Evolutionary conservation across 352 stramenopile genomes (phyloP), one percentile per base, ranked within the genome.

Genomic region (Elongisporangium prolatum): DNA sequence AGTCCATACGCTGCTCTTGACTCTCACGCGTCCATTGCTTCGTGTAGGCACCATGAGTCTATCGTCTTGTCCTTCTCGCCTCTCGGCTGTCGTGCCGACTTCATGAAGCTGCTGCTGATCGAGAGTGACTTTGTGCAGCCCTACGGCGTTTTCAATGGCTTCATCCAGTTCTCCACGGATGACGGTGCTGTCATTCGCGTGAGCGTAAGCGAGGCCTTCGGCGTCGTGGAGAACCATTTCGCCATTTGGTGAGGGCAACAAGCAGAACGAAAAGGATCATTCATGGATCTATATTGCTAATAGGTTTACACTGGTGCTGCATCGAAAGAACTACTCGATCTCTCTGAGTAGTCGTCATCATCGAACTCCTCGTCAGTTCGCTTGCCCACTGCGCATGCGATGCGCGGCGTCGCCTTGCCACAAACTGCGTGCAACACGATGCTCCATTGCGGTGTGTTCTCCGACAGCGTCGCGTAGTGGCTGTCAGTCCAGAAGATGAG

Each of bases 341-440:
- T 9, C 28, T 40, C 28, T 9, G 1, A 13, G 5, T 40, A 5
- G 8, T 9, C 14, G 28, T 40, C 28, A 9, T 40, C 28, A 40
- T 40, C 28, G 28, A 40, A 40, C 4, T 14, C 4, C 9, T 40
- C 28, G 28, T 40, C 28, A 5, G 28, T 40, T 40, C 28, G 22
- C 52, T 72, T 69, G 60, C 67, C 69, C 11, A 75, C 54, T 2
- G 77, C 74, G 22, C 74, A 85, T 2, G 74, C 69, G 44, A 85
- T 68, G 24, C 73, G 70, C 25, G 72, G 68, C n/a, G 68, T 75
- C 60, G 47, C 62, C 34, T 56, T 61, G 24, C 66, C 64, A 48
- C 68, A 83, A 17, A 77, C 66, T 8, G 63, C 71, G 56, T 83
- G 70, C 49, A 83, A 61, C n/a, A 81, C 72, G n/a, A 85, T 68